Percentiles rank a stretch among this genome's conserved stretches.
phyloP scores from a whole-genome alignment of 257 asterid genomes.

The Solanum tarapatanum region DNA sequence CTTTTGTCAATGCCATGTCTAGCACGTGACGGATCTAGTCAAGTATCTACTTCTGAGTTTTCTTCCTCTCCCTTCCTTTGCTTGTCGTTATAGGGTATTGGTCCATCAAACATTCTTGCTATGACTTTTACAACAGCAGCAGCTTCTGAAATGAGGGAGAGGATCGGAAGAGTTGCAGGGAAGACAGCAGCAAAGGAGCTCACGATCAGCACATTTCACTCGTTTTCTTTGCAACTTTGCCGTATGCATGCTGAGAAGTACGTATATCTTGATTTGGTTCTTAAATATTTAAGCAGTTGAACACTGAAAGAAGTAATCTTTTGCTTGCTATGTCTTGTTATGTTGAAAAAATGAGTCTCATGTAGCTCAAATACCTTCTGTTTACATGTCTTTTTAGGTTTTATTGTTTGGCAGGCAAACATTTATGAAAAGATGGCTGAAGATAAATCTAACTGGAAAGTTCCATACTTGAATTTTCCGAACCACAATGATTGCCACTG shows the following conservation, averaged over 20 bases:
- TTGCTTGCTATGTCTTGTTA: not conserved
- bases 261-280: conserved; percentile 15
- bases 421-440: not conserved
- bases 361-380: not conserved
- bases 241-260: conserved; percentile 94
- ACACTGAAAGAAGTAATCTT: not conserved
- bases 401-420: not conserved
- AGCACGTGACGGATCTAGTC: conserved; percentile 2
- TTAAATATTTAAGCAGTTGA: not conserved
- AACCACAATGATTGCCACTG: not conserved
- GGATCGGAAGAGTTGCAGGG: conserved; percentile 85
- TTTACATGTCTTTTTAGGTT: not conserved
- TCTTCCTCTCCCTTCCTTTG: not conserved
- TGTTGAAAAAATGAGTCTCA: not conserved
- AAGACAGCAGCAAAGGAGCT: conserved; percentile 84
- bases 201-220: conserved; percentile 90
- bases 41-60: not conserved
- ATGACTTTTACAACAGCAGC: conserved; percentile 98
- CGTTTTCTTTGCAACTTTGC: conserved; percentile 91
- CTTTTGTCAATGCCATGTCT: not conserved
- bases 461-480: not conserved
- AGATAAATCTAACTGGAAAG: not conserved
- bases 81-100: conserved; percentile 47
- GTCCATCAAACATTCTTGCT: conserved; percentile 78
- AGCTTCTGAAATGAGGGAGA: conserved; percentile 95